Evolutionary conservation across 208 protist genomes (phyloP).

Genomic region (Borovskyia barvae): DNA sequence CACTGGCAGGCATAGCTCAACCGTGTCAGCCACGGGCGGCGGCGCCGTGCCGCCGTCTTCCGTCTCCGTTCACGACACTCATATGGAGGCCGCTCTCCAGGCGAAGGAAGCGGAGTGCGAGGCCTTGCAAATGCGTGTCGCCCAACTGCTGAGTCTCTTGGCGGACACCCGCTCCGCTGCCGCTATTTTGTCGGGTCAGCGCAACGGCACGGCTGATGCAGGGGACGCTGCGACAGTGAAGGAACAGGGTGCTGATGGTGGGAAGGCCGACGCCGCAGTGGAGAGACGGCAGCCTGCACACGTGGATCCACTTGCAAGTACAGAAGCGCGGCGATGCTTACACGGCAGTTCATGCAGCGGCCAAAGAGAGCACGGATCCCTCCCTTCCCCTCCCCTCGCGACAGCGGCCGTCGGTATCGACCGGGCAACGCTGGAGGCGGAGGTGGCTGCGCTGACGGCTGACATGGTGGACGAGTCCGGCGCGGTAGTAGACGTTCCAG

Average conservation of each 20-base stretch:
- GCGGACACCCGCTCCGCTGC: not conserved
- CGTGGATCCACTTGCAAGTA: no score
- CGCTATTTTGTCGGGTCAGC: not conserved
- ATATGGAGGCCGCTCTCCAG: conserved; percentile 14
- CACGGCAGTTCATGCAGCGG: not conserved
- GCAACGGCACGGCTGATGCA: no score
- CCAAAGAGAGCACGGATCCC: not conserved
- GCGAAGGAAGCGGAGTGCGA: conserved; percentile 30
- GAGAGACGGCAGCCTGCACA: not conserved
- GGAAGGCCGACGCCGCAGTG: not conserved
- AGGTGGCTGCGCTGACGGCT: conserved; percentile 33
- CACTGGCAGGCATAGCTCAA: no score
- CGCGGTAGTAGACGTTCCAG: conserved; percentile 48
- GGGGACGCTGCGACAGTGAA: no score
- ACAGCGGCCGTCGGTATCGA: not conserved
- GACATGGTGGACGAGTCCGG: conserved; percentile 51
- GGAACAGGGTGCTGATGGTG: not conserved
- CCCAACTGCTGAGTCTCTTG: conserved; percentile 24
- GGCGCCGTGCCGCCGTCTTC: not conserved
- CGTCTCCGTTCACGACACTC: not conserved
- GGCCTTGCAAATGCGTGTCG: conserved; percentile 26
- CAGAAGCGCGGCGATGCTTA: no score
- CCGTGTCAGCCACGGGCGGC: not conserved
- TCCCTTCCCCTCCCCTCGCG: not conserved
- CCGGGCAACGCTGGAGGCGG: conserved; percentile 8